These are phyloP conservation scores for Hymenoscyphus salicellus DNA, from an alignment of 2,329 filamentous ascomycete species.

Conservation along the genomic window DNA sequence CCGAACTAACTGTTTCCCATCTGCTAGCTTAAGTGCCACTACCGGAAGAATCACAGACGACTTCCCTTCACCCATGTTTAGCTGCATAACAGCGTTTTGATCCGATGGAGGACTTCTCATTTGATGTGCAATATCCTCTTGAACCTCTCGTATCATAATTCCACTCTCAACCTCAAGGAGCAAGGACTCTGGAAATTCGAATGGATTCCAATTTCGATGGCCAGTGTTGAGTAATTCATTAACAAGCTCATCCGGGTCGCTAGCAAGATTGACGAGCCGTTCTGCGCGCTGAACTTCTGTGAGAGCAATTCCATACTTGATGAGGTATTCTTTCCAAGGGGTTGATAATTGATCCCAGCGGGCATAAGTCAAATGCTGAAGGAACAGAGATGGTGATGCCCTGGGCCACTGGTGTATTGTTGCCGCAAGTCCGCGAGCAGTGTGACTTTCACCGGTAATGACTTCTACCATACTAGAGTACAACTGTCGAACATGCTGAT, in stretches of 20 bases:
- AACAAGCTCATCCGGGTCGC: constrained; percentile 37
- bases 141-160: constrained; percentile 55
- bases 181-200: constrained; percentile 55
- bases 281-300: constrained; percentile 24
- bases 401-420: neutral
- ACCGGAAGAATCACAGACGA: constrained; percentile 68
- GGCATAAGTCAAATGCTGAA: neutral
- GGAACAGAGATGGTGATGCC: constrained; percentile 1
- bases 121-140: constrained; percentile 47
- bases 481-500: neutral
- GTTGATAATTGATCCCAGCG: neutral
- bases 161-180: constrained; percentile 63
- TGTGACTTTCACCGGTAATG: neutral
- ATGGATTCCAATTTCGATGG: constrained; percentile 54
- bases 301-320: constrained; percentile 24
- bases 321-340: constrained; percentile 19
- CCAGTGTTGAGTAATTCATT: constrained; percentile 49
- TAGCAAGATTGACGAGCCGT: constrained; percentile 37
- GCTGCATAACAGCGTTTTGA: constrained; percentile 56
- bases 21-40: constrained; percentile 51
- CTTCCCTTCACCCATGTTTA: constrained; percentile 73
- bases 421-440: neutral
- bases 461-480: neutral
- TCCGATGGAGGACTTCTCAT: constrained; percentile 48
- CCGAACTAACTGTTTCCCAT: constrained; percentile 50